Percentiles rank a stretch among this genome's conserved stretches.
These are phyloP conservation scores for Barnettozyma pratensis DNA, from an alignment of 805 yeast genomes.

Conservation along the genomic window DNA sequence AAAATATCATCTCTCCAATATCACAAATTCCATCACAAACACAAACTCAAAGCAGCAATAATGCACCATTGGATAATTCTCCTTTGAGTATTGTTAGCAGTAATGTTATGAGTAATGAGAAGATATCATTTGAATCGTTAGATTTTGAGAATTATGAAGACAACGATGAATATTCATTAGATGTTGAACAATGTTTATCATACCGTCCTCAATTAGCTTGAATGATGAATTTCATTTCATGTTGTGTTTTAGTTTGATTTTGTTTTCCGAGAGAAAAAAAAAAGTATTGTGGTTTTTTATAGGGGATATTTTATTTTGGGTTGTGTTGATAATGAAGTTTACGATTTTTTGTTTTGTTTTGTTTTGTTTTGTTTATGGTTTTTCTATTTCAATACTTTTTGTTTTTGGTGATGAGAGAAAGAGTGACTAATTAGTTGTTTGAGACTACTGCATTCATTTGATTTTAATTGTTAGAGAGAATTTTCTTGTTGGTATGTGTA, in stretches of 20 bases:
- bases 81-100: constrained; percentile 2
- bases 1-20: not conserved
- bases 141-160: constrained; percentile 18
- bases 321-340: not conserved
- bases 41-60: not conserved
- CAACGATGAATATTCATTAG: constrained; percentile 25
- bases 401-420: no score
- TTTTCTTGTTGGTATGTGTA: not conserved
- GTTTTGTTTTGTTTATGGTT: not conserved
- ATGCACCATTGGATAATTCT: not conserved
- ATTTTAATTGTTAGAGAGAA: no score
- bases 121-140: not conserved
- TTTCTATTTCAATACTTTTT: not conserved
- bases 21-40: not conserved
- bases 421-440: no score
- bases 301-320: not conserved
- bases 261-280: no score
- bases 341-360: not conserved
- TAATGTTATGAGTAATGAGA: not conserved
- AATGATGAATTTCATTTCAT: no score
- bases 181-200: constrained; percentile 22
- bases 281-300: no score
- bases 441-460: no score
- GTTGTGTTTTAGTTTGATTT: no score
- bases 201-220: constrained; percentile 5